These are phyloP conservation scores for Anastatica hierochuntica DNA, from an alignment of 345 rosid species.

Conservation along the genomic window DNA sequence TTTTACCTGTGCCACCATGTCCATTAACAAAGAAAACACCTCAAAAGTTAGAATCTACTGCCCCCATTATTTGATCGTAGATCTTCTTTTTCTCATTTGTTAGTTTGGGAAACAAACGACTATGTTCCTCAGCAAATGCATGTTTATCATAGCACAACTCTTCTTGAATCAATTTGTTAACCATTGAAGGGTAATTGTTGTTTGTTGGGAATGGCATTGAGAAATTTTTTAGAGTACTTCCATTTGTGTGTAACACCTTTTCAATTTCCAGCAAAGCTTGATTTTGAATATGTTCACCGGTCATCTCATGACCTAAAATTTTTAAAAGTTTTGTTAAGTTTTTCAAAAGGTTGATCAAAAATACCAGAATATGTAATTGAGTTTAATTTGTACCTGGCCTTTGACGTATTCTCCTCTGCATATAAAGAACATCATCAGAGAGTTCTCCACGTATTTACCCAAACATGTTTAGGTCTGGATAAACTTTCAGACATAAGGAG, in stretches of 20 bases:
- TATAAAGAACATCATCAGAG: neutral
- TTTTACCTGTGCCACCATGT: neutral
- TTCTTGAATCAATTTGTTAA: neutral
- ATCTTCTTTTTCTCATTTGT: rapidly evolving
- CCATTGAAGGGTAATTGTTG: neutral
- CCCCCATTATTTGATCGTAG: neutral
- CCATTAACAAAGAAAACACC: neutral
- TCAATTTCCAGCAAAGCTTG: neutral
- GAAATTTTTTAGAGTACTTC: neutral
- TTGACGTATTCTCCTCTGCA: neutral
- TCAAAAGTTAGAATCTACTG: neutral
- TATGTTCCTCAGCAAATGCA: neutral
- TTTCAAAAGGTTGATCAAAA: too few species aligned
- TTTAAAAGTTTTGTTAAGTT: too few species aligned
- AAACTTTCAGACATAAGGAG: neutral
- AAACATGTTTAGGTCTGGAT: neutral
- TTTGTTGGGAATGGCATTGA: neutral
- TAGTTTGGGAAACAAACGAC: neutral
- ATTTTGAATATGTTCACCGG: neutral
- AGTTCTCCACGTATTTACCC: neutral
- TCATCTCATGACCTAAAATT: neutral
- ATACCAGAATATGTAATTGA: too few species aligned
- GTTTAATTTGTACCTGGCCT: too few species aligned
- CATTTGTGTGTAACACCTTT: neutral
- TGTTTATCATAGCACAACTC: neutral